A percentile compares a stretch with the other conserved stretches of the same genome.
phyloP scores from a whole-genome alignment of 768 basidiomycete species.

The Termitomyces sp. region DNA sequence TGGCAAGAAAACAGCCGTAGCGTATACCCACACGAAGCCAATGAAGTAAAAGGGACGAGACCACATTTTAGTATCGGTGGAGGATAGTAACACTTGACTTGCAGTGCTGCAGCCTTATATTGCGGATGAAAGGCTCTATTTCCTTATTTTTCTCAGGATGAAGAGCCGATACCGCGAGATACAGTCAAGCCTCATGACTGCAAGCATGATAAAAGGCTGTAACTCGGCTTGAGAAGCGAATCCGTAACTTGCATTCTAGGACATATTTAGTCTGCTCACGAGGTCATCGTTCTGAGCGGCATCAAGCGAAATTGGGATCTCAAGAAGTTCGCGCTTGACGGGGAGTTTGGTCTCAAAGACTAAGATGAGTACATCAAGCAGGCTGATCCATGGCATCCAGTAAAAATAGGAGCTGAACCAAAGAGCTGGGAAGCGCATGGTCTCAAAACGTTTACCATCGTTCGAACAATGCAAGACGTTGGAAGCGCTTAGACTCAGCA shows the following conservation, averaged over 20 bases:
- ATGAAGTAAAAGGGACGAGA: background rate
- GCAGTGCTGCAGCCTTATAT: background rate
- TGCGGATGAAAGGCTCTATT: background rate
- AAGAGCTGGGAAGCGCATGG: background rate
- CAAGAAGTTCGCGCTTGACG: background rate
- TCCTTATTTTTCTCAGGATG: background rate
- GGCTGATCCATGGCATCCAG: background rate
- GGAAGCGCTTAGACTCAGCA: background rate
- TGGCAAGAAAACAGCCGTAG: background rate
- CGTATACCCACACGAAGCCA: background rate
- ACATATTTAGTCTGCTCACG: background rate
- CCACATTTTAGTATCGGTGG: background rate
- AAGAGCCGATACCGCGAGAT: background rate
- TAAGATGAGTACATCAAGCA: background rate
- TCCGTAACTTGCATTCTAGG: background rate
- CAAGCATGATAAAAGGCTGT: background rate
- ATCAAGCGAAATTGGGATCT: background rate
- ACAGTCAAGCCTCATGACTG: background rate
- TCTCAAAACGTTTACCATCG: background rate
- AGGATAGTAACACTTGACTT: background rate
- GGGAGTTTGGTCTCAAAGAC: background rate
- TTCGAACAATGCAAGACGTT: background rate
- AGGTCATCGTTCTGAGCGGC: background rate
- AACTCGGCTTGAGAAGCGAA: background rate
- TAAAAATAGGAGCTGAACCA: background rate